phyloP scores from a whole-genome alignment of 768 basidiomycete species.

The Hortiboletus flavorubellus region DNA sequence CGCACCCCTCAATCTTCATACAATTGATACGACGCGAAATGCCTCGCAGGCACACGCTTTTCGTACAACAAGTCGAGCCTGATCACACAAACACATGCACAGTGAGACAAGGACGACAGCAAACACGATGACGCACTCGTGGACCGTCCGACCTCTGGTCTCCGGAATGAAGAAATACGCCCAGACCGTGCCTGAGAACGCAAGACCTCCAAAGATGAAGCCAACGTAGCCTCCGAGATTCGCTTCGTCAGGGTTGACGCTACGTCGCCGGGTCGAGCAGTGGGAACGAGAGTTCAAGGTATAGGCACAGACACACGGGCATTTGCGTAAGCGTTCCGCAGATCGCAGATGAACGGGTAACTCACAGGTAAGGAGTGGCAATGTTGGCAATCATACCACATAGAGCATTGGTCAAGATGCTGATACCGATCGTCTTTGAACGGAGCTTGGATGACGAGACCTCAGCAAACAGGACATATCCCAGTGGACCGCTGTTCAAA shows the following conservation, averaged over 20 bases:
- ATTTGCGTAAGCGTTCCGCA: neutral
- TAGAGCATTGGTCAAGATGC: slow-evolving; percentile 25
- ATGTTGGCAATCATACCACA: slow-evolving; percentile 26
- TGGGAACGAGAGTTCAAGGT: neutral
- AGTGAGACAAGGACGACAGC: neutral
- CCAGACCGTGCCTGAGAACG: slow-evolving; percentile 21
- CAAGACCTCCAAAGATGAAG: slow-evolving; percentile 27
- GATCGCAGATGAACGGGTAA: neutral
- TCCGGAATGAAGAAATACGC: slow-evolving; percentile 28
- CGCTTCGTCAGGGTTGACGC: slow-evolving; percentile 28
- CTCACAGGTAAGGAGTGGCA: slow-evolving; percentile 29
- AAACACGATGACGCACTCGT: slow-evolving; percentile 21
- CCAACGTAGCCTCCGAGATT: slow-evolving; percentile 29
- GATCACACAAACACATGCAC: too few species aligned
- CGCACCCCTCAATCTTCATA: slow-evolving; percentile 4
- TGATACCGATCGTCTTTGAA: slow-evolving; percentile 29
- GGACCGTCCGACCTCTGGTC: slow-evolving; percentile 27
- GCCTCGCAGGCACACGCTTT: slow-evolving; percentile 26
- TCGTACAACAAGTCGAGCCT: slow-evolving; percentile 34
- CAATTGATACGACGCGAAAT: slow-evolving; percentile 21
- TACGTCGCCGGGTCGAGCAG: neutral
- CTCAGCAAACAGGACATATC: slow-evolving; percentile 28
- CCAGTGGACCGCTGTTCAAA: slow-evolving; percentile 23
- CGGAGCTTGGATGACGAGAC: slow-evolving; percentile 30
- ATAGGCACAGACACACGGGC: neutral